phyloP scores from a whole-genome alignment of 768 basidiomycete genomes.

The Pleurotus pulmonarius region DNA sequence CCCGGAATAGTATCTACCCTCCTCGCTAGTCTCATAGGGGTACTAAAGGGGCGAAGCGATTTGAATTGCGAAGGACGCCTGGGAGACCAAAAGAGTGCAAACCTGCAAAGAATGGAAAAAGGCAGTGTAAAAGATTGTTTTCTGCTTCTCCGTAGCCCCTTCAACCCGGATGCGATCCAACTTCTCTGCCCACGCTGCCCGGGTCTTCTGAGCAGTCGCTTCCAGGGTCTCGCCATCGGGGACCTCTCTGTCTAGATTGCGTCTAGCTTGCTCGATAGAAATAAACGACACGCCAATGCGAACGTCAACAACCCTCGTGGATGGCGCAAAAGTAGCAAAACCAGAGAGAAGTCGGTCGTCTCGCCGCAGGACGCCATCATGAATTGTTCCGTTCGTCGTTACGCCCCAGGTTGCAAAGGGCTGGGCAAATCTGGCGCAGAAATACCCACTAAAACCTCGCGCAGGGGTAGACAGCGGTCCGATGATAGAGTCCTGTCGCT shows the following conservation, averaged over 20 bases:
- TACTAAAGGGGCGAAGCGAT: conserved; percentile 26
- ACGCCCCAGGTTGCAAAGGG: conserved; percentile 43
- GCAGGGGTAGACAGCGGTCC: conserved; percentile 33
- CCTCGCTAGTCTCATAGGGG: conserved; percentile 58
- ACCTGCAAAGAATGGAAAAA: conserved; percentile 27
- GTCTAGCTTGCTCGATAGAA: conserved; percentile 50
- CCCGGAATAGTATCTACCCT: conserved; percentile 62
- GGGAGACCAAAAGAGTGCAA: too few relatives aligned
- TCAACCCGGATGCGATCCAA: conserved; percentile 36
- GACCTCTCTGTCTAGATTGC: conserved; percentile 43
- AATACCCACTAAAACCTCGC: conserved; percentile 34
- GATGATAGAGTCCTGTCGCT: conserved; percentile 60
- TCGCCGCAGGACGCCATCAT: conserved; percentile 18
- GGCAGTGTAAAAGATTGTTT: conserved; percentile 40
- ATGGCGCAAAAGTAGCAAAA: conserved; percentile 32
- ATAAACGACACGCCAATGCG: conserved; percentile 61
- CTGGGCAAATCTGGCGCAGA: conserved; percentile 42
- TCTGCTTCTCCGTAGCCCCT: conserved; percentile 37
- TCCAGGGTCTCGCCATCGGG: conserved; percentile 39
- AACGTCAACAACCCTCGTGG: conserved; percentile 33
- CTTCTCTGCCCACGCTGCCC: conserved; percentile 45
- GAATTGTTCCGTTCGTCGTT: conserved; percentile 31
- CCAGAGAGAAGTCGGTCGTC: conserved; percentile 38
- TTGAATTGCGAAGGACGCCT: too few relatives aligned
- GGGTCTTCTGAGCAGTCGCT: conserved; percentile 36